Percentiles rank a stretch among this genome's conserved stretches.
Evolutionary conservation across 176 grass and related monocot species (phyloP).

Genomic region (Luzula sylvatica): DNA sequence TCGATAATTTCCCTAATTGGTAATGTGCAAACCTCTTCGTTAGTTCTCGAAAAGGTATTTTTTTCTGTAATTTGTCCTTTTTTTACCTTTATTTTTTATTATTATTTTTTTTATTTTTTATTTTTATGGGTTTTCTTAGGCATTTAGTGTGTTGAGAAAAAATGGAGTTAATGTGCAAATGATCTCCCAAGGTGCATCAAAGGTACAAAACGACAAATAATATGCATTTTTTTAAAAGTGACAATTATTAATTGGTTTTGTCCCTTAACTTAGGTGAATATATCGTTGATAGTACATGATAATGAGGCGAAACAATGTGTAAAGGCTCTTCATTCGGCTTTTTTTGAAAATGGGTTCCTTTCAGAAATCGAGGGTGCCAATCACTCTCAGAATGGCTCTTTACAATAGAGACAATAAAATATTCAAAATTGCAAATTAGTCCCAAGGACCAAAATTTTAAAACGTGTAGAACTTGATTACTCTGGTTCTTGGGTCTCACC

Average conservation of each 20-base stretch:
- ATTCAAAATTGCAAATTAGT: no score
- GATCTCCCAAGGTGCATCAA: constrained; percentile 97
- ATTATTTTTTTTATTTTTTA: background rate
- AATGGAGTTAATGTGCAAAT: constrained; percentile 91
- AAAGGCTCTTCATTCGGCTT: constrained; percentile 62
- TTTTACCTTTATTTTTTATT: background rate
- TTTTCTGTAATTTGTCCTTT: background rate
- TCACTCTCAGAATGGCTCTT: constrained; percentile 22
- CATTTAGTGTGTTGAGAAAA: constrained; percentile 69
- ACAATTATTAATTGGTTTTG: background rate
- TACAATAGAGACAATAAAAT: background rate
- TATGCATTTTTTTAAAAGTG: background rate
- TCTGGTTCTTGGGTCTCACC: no score
- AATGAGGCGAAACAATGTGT: constrained; percentile 75
- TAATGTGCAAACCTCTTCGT: constrained; percentile 70
- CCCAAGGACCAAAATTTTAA: no score
- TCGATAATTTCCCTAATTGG: constrained; percentile 91
- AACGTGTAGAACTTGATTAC: no score
- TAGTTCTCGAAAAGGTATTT: constrained; percentile 85
- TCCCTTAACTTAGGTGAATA: constrained; percentile 55
- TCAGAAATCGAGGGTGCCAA: constrained; percentile 43
- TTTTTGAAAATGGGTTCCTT: constrained; percentile 76
- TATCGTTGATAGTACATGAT: constrained; percentile 83
- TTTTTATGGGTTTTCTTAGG: constrained; percentile 30
- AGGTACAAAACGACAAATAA: constrained; percentile 31